Base-by-base conservation (phyloP, 2,329 filamentous ascomycete species). In the Coniella lustricola region DNA sequence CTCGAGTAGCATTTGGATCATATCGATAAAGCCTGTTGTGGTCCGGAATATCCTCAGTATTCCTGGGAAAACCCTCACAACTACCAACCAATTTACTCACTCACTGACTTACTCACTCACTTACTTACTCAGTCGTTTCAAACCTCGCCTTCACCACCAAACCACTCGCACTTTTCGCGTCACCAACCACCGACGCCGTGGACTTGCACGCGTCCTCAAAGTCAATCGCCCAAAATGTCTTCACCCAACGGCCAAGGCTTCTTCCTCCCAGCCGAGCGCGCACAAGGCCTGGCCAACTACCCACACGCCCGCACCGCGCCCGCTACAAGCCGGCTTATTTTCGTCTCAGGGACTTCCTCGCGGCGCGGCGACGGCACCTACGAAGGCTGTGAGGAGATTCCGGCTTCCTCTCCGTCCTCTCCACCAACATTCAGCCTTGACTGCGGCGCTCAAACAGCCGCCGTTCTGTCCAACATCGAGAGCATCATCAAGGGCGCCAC, bases 231-330 rank as follows among this genome's bases (percentile, higher is more conserved):
- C 32, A 32, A 31, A 7, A 52, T 52, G 50, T 44, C 53, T 12
- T 56, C 55, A 8, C 42, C 57, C 46, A 64, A 63, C 59, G 59
- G 60, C 34, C 56, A 54, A 18, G 50, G 57, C 41, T 65, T 56
- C 51, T 58, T 65, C 44, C 59, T 63, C 36, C 60, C 61, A 14
- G 51, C 59, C 39, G 53, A 55, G 14, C 55, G 54, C 3, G 61
- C 62, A 8, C 62, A 64, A 32, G 62, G 62, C 21, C 58, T 65
- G 10, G 63, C 63, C 53, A 65, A 64, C 55, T 65, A 65, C 54
- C 62, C 62, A 0, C 63, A 65, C 50, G 63, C 63, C 13, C 61
- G 63, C 40, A 59, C 57, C 25, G 49, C 59, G 3, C 56, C 61
- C 25, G 50, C 52, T 31, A 50, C 53, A 3, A 51, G 55, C 9